Base-by-base conservation (phyloP, 2,329 filamentous ascomycete genomes). In the Botrytis galanthina region DNA sequence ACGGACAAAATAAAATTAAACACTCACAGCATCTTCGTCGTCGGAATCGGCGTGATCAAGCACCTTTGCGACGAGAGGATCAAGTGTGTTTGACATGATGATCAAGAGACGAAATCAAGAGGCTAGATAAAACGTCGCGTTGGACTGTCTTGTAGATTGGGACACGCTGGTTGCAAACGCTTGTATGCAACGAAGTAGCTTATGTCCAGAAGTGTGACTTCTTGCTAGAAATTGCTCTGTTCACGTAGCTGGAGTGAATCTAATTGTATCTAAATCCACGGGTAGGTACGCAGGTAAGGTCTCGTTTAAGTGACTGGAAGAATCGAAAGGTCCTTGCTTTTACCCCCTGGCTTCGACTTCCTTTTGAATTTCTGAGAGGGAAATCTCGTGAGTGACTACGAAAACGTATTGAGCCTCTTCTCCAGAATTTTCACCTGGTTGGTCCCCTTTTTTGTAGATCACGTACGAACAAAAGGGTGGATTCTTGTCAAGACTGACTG, bases 21-120 rank as follows among this genome's bases (percentile, higher is more conserved):
- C 44, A 72, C 71, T 72, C 46, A 72, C 71, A 48, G 86, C 87
- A 80, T 89, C 87, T 81, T 89, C 88, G 75, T 88, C 86, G 75
- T 88, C 87, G 1, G 80, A 81, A 57, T 77, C 74, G 48, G 87
- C 81, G 51, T 75, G 72, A 68, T 83, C 87, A 44, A 88, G 82
- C 35, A 88, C 78, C 42, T 81, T 81, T 62, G 87, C 86, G 48
- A 88, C 87, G 74, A 84, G 84, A 62, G 84, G 78, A 78, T 88
- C 87, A 71, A 88, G 77, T 57, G 61, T 60, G 12, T 72, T 72
- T 18, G 71, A 72, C 71, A 72, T 72, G 18, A 26, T 60, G 37
- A 37, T 59, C 44, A 39, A 54, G n/a, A 44, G 18, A 51, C 9
- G 42, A 29, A 20, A 37, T 60, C 2, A 35, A 14, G 16, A 70